Conservation (phyloP, 2,329 filamentous ascomycete genomes). For the Aspergillus viridinutans region DNA sequence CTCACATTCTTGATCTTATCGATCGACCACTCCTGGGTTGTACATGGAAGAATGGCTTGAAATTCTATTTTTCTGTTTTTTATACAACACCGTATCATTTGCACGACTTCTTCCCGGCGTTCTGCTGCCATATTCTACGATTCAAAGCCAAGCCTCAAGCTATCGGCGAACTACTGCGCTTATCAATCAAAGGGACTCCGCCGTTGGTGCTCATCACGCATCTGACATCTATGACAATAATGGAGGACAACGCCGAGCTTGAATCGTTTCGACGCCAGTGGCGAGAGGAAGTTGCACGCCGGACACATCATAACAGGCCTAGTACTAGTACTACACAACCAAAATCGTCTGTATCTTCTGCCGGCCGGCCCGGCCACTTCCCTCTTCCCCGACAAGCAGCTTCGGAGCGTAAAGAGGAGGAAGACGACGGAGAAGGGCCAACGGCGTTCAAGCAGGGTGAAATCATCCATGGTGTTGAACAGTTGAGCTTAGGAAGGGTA, state of each 20-base stretch:
- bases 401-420: slow-evolving; percentile 36
- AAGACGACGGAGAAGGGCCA: slow-evolving; percentile 27
- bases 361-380: slow-evolving; percentile 24
- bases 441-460: slow-evolving; percentile 24
- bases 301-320: slow-evolving; percentile 29
- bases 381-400: slow-evolving; percentile 40
- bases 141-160: background rate
- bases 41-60: background rate
- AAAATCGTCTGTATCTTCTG: slow-evolving; percentile 12
- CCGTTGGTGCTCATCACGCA: slow-evolving; percentile 19
- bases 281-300: slow-evolving; percentile 69
- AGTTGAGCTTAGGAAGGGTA: slow-evolving; percentile 29
- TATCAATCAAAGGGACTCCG: slow-evolving; percentile 17
- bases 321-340: slow-evolving; percentile 11
- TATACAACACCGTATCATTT: background rate
- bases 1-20: background rate
- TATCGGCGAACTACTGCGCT: slow-evolving; percentile 10
- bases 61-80: background rate
- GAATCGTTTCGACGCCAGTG: slow-evolving; percentile 83
- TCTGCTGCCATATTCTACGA: background rate
- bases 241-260: slow-evolving; percentile 62
- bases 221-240: slow-evolving; percentile 17
- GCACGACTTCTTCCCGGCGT: background rate
- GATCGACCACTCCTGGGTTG: background rate
- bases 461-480: slow-evolving; percentile 33